Evolutionary conservation across 192 early-diverging fungal species (phyloP).

Genomic region (Umbelopsis ramanniana): DNA sequence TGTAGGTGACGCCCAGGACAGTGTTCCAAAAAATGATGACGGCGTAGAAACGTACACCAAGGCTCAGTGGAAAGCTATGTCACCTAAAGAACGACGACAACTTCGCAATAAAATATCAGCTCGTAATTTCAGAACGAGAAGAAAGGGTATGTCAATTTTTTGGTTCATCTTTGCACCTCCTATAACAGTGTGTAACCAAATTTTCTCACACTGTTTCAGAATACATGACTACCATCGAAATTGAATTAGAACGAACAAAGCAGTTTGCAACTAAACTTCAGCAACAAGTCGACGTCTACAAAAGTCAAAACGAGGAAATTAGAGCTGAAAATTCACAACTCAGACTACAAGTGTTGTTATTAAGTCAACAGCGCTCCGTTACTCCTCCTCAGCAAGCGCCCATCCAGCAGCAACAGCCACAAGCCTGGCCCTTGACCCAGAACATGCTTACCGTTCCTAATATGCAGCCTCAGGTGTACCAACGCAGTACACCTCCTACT

Average conservation of each 20-base stretch:
- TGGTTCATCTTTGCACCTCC: no score
- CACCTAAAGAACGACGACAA: conserved; percentile 79
- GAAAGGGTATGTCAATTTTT: conserved; percentile 65
- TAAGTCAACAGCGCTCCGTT: conserved; percentile 4
- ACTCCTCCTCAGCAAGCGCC: not conserved
- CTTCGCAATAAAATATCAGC: conserved; percentile 88
- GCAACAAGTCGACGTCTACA: conserved; percentile 19
- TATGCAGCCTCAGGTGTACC: not conserved
- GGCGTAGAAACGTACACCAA: conserved; percentile 30
- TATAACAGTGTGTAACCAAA: not conserved
- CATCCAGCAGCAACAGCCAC: not conserved
- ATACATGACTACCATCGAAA: conserved; percentile 36
- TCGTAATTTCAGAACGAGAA: conserved; percentile 80
- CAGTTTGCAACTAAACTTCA: conserved; percentile 15
- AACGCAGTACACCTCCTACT: conserved; percentile 11
- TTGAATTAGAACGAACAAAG: conserved; percentile 25
- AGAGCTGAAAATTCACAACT: conserved; percentile 36
- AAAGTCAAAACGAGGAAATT: conserved; percentile 10
- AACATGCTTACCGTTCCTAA: not conserved
- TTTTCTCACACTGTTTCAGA: conserved; percentile 27
- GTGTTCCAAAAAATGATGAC: not conserved
- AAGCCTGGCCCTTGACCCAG: not conserved
- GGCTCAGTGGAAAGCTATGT: conserved; percentile 63
- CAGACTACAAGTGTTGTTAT: conserved; percentile 27
- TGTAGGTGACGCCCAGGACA: not conserved